Conservation (phyloP, 345 rosid genomes). For the Passiflora organensis region DNA sequence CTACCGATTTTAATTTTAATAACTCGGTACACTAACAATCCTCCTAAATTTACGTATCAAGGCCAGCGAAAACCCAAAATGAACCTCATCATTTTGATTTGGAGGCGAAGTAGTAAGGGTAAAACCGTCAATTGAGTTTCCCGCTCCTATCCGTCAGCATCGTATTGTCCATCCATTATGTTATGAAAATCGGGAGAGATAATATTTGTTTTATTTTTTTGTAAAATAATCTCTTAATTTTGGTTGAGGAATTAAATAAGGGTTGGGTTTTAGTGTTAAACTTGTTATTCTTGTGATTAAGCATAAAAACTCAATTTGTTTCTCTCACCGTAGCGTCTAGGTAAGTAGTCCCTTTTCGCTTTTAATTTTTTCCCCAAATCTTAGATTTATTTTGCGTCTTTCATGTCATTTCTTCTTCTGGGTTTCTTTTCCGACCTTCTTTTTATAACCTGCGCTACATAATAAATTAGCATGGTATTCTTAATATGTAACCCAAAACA, state of each 20-base stretch:
- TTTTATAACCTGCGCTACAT: background rate
- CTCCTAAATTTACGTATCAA: too few relatives aligned
- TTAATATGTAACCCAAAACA: too few relatives aligned
- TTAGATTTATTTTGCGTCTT: too few relatives aligned
- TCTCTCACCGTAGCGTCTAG: constrained; percentile 8
- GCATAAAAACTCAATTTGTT: constrained; percentile 1
- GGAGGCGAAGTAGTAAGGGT: too few relatives aligned
- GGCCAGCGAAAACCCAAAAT: too few relatives aligned
- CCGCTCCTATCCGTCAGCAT: too few relatives aligned
- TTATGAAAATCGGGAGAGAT: background rate
- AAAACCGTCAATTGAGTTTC: too few relatives aligned
- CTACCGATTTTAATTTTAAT: too few relatives aligned
- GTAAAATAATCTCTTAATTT: constrained; percentile 1
- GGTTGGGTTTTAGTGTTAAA: constrained; percentile 13
- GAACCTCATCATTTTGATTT: too few relatives aligned
- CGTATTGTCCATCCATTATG: background rate
- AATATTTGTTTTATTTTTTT: background rate
- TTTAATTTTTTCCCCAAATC: background rate
- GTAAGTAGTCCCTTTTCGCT: constrained; percentile 25
- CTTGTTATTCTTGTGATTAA: background rate
- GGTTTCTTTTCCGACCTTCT: constrained; percentile 11
- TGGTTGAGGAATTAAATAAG: constrained; percentile 13
- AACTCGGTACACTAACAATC: too few relatives aligned
- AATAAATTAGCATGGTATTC: too few relatives aligned
- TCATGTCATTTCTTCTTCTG: constrained; percentile 13